phyloP scores from a whole-genome alignment of 352 stramenopile species.

The Pythium scleroteichum region DNA sequence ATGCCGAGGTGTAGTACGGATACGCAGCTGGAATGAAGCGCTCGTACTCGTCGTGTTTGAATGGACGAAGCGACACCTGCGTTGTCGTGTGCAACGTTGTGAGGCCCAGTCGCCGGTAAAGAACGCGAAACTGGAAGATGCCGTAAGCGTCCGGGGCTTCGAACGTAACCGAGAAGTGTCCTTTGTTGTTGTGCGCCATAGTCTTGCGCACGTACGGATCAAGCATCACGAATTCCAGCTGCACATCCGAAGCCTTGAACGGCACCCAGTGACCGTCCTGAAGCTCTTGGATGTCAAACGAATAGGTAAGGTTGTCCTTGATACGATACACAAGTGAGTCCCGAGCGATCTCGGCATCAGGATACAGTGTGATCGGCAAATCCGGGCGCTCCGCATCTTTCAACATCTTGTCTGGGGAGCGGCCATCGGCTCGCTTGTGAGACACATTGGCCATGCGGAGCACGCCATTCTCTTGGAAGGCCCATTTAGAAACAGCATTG shows the following conservation, averaged over 20 bases:
- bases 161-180: conserved; percentile 85
- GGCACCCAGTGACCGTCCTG: conserved; percentile 75
- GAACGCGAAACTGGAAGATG: conserved; percentile 93
- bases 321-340: conserved; percentile 93
- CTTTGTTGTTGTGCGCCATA: conserved; percentile 64
- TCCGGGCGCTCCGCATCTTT: conserved; percentile 85
- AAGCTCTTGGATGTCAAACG: conserved; percentile 88
- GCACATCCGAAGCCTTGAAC: conserved; percentile 81
- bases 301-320: conserved; percentile 94
- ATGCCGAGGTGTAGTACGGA: conserved; percentile 92
- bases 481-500: conserved; percentile 78
- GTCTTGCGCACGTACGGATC: conserved; percentile 92
- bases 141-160: conserved; percentile 91
- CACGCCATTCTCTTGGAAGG: conserved; percentile 87
- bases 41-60: conserved; percentile 96
- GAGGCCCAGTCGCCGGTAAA: conserved; percentile 89
- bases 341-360: conserved; percentile 79
- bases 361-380: conserved; percentile 89
- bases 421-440: conserved; percentile 84
- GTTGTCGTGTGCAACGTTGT: conserved; percentile 86
- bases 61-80: conserved; percentile 92
- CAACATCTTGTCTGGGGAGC: conserved; percentile 85
- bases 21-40: conserved; percentile 92
- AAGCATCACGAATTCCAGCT: conserved; percentile 96
- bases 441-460: conserved; percentile 86